Evolutionary conservation across 371 early-diverging fungal genomes (phyloP).

Genomic region (Chytridium lagenaria): DNA sequence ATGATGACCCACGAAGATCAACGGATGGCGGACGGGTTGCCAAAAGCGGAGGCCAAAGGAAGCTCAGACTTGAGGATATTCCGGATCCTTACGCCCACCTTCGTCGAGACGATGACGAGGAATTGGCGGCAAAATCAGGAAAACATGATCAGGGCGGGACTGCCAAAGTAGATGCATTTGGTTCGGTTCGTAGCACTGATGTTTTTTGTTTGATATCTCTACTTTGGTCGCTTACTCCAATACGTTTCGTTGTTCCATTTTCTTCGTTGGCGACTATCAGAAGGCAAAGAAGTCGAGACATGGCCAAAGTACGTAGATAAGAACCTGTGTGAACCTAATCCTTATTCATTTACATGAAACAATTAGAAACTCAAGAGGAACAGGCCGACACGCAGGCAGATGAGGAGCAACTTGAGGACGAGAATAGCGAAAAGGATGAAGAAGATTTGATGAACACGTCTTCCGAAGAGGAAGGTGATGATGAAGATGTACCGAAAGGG

Average conservation of each 20-base stretch:
- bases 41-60: background rate
- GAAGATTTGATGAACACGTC: background rate
- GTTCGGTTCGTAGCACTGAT: too few relatives aligned
- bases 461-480: background rate
- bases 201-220: too few relatives aligned
- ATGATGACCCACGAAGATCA: background rate
- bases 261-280: too few relatives aligned
- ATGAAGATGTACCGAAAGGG: background rate
- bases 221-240: too few relatives aligned
- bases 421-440: background rate
- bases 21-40: background rate
- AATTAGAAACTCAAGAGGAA: too few relatives aligned
- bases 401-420: too few relatives aligned
- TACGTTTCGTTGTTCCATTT: too few relatives aligned
- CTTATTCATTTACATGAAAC: too few relatives aligned
- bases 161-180: background rate
- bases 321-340: too few relatives aligned
- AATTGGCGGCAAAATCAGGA: background rate
- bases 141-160: background rate
- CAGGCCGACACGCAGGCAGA: too few relatives aligned
- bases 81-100: conserved; percentile 15
- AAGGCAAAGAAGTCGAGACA: too few relatives aligned
- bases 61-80: conserved; percentile 2
- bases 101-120: conserved; percentile 9
- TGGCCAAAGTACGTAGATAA: too few relatives aligned